Percentiles rank a stretch among this genome's conserved stretches.
phyloP scores from a whole-genome alignment of 2,329 filamentous ascomycete species.

The Lecanosticta acicola region DNA sequence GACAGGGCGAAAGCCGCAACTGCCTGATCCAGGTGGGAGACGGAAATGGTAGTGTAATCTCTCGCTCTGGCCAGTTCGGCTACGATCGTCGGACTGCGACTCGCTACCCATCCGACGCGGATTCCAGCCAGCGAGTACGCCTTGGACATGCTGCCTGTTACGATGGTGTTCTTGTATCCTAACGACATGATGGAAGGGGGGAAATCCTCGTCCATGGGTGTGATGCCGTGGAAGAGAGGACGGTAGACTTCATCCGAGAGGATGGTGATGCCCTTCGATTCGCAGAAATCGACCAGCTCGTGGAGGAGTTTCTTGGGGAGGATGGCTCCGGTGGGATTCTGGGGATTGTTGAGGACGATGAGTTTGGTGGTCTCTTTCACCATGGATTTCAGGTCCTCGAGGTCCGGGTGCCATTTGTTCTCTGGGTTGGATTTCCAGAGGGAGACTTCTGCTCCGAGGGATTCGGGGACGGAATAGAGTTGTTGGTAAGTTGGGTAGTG shows the following conservation, averaged over 20 bases:
- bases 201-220: slow-evolving; percentile 47
- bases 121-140: slow-evolving; percentile 78
- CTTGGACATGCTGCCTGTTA: slow-evolving; percentile 79
- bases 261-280: slow-evolving; percentile 58
- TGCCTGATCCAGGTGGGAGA: slow-evolving; percentile 74
- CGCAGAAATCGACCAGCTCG: slow-evolving; percentile 58
- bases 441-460: slow-evolving; percentile 69
- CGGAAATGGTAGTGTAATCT: slow-evolving; percentile 81
- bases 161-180: slow-evolving; percentile 64
- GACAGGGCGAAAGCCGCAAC: slow-evolving; percentile 71
- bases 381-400: slow-evolving; percentile 59
- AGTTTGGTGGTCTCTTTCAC: slow-evolving; percentile 67
- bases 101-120: slow-evolving; percentile 76
- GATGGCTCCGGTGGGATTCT: slow-evolving; percentile 73
- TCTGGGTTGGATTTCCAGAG: slow-evolving; percentile 65
- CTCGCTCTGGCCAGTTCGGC: slow-evolving; percentile 58
- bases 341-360: slow-evolving; percentile 67
- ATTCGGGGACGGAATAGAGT: slow-evolving; percentile 68
- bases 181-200: slow-evolving; percentile 66
- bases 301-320: slow-evolving; percentile 58
- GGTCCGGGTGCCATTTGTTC: slow-evolving; percentile 61
- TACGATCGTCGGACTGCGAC: slow-evolving; percentile 57
- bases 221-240: slow-evolving; percentile 69
- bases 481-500: slow-evolving; percentile 86
- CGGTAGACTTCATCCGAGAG: slow-evolving; percentile 78